Base-by-base conservation (phyloP, 352 stramenopile genomes). In the Phytophthora pini region DNA sequence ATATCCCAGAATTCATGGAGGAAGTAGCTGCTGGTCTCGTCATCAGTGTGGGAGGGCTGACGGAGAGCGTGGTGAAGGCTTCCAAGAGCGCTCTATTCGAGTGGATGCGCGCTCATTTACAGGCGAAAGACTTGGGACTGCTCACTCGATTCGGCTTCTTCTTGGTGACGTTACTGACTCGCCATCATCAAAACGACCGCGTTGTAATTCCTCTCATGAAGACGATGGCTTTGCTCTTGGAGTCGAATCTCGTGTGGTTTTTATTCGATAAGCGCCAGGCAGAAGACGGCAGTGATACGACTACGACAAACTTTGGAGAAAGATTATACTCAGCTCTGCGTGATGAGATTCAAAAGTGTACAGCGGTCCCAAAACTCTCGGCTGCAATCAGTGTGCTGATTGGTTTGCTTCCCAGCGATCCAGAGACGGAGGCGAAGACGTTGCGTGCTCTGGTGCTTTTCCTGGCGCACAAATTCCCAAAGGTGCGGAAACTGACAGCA, bases 41-140 rank as follows among this genome's bases (percentile, higher is more conserved):
- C 9, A 74, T 99, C 7, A 98, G 93, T 67, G 92, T 99, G 7
- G 97, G 97, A 43, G 95, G 95, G 8, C 77, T 99, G 26, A 99
- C 93, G 11, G 95, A 99, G 75, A 98, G 84, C 56, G 93, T 99
- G 6, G 90, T 94, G 12, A 94, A 92, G 65, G 84, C 88, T 9
- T 93, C 86, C 0, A 89, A 88, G 57, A 34, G 32, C 1, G 74
- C 83, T 4, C 67, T 92, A 20, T 89, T 93, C 48, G 71, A 82
- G 5, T 93, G 83, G 84, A 49, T 91, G 11, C 74, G 80, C 3
- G 22, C 41, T 0, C 80, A 92, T 43, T 47, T 78, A 7, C 67
- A 82, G 26, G 65, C 79, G 0, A 84, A 88, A 46, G 64, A 94
- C 61, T 88, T 95, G 24, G 81, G 77, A 0, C 47, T 93, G 17